These are phyloP conservation scores for Lepiota brunneoincarnata DNA, from an alignment of 768 basidiomycete genomes.

Conservation along the genomic window DNA sequence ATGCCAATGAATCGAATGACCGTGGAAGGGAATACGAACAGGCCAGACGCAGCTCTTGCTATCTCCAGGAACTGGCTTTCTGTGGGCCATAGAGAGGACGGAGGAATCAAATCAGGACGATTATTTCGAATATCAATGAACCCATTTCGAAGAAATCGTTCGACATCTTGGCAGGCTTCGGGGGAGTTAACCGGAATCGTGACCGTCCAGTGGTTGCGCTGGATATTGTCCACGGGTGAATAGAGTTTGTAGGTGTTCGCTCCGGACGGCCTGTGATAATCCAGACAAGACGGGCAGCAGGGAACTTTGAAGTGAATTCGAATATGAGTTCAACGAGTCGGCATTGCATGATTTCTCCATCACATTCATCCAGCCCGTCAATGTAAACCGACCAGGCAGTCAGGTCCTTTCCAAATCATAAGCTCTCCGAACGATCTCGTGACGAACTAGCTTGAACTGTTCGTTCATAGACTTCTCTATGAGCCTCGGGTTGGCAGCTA, in stretches of 20 bases:
- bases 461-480: conserved; percentile 3
- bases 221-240: conserved; percentile 5
- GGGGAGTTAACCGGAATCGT: conserved; percentile 8
- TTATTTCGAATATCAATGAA: conserved; percentile 4
- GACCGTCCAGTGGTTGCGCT: not conserved
- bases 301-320: not conserved
- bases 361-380: conserved; percentile 28
- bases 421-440: conserved; percentile 7
- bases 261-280: conserved; percentile 26
- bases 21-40: not conserved
- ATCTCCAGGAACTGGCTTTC: not conserved
- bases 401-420: not conserved
- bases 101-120: not conserved
- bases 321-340: conserved; percentile 14
- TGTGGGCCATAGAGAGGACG: not conserved
- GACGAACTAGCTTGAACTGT: conserved; percentile 14
- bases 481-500: conserved; percentile 9
- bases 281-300: conserved; percentile 16
- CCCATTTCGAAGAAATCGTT: conserved; percentile 10
- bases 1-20: not conserved
- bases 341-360: conserved; percentile 6
- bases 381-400: conserved; percentile 15
- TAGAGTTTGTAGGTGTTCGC: conserved; percentile 11
- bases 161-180: conserved; percentile 14
- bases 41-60: not conserved